These are phyloP conservation scores for Trichoderma citrinoviride DNA, from an alignment of 2,329 filamentous ascomycete species.

Conservation along the genomic window DNA sequence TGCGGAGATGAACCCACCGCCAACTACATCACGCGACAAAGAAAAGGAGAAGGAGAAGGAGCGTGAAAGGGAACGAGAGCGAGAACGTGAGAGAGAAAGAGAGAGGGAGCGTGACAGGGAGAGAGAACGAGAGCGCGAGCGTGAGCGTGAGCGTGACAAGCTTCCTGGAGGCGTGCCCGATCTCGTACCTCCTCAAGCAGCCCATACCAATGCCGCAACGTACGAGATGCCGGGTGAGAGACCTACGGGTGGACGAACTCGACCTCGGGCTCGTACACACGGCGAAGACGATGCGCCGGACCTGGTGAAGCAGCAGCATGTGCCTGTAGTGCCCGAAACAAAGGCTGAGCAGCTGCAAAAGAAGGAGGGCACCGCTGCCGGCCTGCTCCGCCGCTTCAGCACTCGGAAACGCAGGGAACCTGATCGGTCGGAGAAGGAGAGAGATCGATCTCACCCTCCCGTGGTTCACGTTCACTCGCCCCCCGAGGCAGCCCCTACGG, in stretches of 20 bases:
- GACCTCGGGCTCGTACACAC: conserved; percentile 86
- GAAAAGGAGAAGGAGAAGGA: conserved; percentile 31
- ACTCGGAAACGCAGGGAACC: conserved; percentile 74
- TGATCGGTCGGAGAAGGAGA: conserved; percentile 60
- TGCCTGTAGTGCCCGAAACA: conserved; percentile 49
- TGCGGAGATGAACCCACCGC: conserved; percentile 44
- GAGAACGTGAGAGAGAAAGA: conserved; percentile 29
- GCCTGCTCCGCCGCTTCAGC: conserved; percentile 84
- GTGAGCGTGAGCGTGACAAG: conserved; percentile 35
- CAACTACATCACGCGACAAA: conserved; percentile 39
- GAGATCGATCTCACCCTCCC: conserved; percentile 67
- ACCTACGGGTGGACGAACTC: conserved; percentile 75
- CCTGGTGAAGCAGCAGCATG: conserved; percentile 33
- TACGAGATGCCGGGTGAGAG: conserved; percentile 91
- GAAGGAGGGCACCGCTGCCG: conserved; percentile 84
- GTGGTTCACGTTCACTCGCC: conserved; percentile 77
- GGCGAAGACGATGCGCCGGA: conserved; percentile 89
- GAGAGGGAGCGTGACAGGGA: conserved; percentile 29
- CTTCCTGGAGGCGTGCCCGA: conserved; percentile 61
- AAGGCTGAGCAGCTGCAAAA: conserved; percentile 62
- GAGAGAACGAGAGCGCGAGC: conserved; percentile 28
- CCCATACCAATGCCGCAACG: conserved; percentile 78
- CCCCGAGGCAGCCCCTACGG: conserved; percentile 55
- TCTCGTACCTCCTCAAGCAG: conserved; percentile 76
- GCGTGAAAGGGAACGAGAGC: conserved; percentile 28